Conservation (phyloP, 192 early-diverging fungal genomes). For the Entomortierella chlamydospora region DNA sequence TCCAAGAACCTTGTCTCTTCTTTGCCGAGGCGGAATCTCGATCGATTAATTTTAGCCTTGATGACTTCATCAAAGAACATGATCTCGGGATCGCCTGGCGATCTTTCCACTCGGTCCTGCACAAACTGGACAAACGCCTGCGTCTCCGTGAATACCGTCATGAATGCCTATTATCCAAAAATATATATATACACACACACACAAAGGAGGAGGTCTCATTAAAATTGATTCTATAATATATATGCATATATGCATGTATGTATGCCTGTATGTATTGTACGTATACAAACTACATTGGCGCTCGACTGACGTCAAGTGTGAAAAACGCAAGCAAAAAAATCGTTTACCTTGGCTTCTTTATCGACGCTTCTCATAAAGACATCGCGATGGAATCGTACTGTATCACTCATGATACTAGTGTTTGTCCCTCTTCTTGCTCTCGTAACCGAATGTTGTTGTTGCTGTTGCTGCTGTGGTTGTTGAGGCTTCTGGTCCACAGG, state of each 20-base stretch:
- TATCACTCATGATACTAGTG: constrained; percentile 34
- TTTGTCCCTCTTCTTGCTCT: constrained; percentile 38
- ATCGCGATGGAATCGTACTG: constrained; percentile 65
- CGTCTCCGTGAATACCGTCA: constrained; percentile 73
- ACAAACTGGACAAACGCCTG: constrained; percentile 88
- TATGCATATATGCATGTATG: too few relatives aligned
- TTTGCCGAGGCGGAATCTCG: constrained; percentile 77
- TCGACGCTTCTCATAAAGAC: constrained; percentile 70
- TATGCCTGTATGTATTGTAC: too few relatives aligned
- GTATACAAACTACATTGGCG: too few relatives aligned
- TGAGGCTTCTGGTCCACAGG: not conserved
- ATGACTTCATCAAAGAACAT: constrained; percentile 87
- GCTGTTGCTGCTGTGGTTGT: not conserved
- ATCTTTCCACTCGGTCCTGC: constrained; percentile 74
- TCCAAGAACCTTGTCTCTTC: constrained; percentile 71
- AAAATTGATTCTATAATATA: too few relatives aligned
- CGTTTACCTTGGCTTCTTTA: constrained; percentile 42
- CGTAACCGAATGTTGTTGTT: constrained; percentile 13
- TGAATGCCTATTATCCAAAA: constrained; percentile 65
- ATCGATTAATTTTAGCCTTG: constrained; percentile 83
- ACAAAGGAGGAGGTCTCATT: too few relatives aligned
- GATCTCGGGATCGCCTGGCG: constrained; percentile 76
- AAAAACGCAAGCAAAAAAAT: too few relatives aligned
- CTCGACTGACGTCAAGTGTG: too few relatives aligned
- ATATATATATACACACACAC: too few relatives aligned